These are phyloP conservation scores for Citrus hindsii DNA, from an alignment of 345 rosid genomes.

Conservation along the genomic window DNA sequence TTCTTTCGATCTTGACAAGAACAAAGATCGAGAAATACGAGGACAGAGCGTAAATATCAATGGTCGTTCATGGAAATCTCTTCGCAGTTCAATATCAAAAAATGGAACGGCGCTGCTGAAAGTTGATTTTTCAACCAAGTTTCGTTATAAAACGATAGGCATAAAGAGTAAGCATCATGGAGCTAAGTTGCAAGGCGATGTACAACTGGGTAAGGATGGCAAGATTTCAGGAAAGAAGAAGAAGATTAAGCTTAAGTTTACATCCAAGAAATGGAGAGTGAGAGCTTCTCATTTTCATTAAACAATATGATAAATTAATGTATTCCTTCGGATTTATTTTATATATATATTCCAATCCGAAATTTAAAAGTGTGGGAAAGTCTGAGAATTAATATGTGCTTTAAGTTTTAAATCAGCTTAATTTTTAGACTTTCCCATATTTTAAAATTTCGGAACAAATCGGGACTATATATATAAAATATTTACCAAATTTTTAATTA, in stretches of 20 bases:
- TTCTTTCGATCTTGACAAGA: constrained; percentile 30
- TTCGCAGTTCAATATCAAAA: constrained; percentile 20
- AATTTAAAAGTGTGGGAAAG: too few species aligned
- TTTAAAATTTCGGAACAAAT: too few species aligned
- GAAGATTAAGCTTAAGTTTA: constrained; percentile 34
- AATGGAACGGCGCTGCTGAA: constrained; percentile 27
- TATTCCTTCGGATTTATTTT: background rate
- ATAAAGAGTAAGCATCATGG: constrained; percentile 38
- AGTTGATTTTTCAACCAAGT: constrained; percentile 21
- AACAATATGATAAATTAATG: background rate
- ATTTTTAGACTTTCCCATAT: too few species aligned
- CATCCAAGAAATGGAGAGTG: constrained; percentile 23
- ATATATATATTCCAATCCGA: too few species aligned
- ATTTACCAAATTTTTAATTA: too few species aligned
- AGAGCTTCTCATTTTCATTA: constrained; percentile 7
- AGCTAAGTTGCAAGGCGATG: constrained; percentile 21
- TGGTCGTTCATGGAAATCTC: constrained; percentile 8
- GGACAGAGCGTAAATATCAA: background rate
- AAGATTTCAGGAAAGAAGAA: constrained; percentile 42
- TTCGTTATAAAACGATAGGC: constrained; percentile 36
- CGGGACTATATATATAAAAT: too few species aligned
- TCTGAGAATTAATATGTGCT: too few species aligned
- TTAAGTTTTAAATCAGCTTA: too few species aligned
- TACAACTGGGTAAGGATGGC: constrained; percentile 37
- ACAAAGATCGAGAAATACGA: background rate